phyloP scores from a whole-genome alignment of 345 rosid genomes.

The Populus euphratica region DNA sequence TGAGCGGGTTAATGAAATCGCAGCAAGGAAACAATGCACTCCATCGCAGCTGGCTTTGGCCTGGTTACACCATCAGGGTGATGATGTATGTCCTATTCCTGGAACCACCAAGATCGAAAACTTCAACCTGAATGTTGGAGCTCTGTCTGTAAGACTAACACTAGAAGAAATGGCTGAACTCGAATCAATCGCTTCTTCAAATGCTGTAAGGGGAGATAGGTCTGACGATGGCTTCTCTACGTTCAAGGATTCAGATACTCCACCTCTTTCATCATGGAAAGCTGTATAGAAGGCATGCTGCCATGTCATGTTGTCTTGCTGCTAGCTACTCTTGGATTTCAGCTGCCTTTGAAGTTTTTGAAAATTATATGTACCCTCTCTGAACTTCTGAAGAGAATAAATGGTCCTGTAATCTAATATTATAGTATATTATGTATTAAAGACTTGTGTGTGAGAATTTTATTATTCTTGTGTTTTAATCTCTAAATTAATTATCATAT shows the following conservation, averaged over 20 bases:
- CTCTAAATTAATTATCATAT: too few relatives aligned
- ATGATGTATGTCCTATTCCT: conserved; percentile 59
- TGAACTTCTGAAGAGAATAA: neutral
- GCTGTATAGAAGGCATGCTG: neutral
- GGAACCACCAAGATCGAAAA: conserved; percentile 53
- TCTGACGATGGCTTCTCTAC: conserved; percentile 10
- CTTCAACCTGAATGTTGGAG: conserved; percentile 46
- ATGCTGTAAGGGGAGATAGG: conserved; percentile 44
- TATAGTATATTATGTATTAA: too few relatives aligned
- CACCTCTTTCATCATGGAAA: conserved; percentile 11
- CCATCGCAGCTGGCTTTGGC: conserved; percentile 66
- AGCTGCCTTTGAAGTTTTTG: neutral
- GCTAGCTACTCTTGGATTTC: neutral
- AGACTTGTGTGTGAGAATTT: too few relatives aligned
- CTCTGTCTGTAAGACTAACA: conserved; percentile 44
- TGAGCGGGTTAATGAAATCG: conserved; percentile 44
- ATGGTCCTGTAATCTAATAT: too few relatives aligned
- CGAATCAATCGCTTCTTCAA: conserved; percentile 39
- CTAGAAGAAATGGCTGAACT: conserved; percentile 52
- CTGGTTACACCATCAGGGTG: conserved; percentile 70
- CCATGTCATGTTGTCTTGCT: neutral
- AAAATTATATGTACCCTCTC: neutral
- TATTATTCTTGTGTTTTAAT: too few relatives aligned
- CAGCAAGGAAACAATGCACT: conserved; percentile 49
- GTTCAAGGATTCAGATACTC: conserved; percentile 33